Evolutionary conservation across 2,329 filamentous ascomycete genomes (phyloP).

Genomic region (Phialophora tarda): DNA sequence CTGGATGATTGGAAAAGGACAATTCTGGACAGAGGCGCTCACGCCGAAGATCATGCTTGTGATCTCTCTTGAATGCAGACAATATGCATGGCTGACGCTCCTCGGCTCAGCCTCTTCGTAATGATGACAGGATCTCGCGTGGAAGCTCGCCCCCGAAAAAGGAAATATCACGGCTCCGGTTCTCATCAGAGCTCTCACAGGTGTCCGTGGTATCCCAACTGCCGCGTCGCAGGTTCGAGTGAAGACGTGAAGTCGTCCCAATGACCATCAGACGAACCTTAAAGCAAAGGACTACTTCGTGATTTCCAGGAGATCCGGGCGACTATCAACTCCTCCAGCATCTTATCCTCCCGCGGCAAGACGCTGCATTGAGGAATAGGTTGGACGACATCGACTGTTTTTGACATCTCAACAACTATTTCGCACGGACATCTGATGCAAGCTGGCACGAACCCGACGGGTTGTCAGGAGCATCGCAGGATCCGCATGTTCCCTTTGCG

Average conservation of each 20-base stretch:
- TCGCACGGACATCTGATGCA: background rate
- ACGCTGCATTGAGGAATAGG: background rate
- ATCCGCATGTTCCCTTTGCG: background rate
- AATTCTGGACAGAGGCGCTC: background rate
- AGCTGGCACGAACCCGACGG: background rate
- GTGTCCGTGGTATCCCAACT: background rate
- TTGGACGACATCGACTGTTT: background rate
- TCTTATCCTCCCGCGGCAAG: background rate
- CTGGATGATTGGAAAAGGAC: background rate
- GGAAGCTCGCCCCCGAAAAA: background rate
- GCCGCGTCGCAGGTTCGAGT: background rate
- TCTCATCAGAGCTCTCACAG: background rate
- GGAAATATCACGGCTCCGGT: background rate
- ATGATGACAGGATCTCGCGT: constrained; percentile 16
- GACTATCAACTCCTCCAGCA: background rate
- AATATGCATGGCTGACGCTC: constrained; percentile 4
- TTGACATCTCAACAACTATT: background rate
- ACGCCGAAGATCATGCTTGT: background rate
- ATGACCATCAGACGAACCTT: background rate
- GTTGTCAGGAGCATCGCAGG: background rate
- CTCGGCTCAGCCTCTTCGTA: constrained; percentile 15
- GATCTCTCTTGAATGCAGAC: constrained; percentile 2
- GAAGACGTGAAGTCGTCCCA: background rate
- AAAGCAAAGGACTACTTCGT: background rate
- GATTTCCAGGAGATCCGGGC: background rate